Conservation (phyloP, 1,284 basidiomycete genomes). For the Ustilago crameri region DNA sequence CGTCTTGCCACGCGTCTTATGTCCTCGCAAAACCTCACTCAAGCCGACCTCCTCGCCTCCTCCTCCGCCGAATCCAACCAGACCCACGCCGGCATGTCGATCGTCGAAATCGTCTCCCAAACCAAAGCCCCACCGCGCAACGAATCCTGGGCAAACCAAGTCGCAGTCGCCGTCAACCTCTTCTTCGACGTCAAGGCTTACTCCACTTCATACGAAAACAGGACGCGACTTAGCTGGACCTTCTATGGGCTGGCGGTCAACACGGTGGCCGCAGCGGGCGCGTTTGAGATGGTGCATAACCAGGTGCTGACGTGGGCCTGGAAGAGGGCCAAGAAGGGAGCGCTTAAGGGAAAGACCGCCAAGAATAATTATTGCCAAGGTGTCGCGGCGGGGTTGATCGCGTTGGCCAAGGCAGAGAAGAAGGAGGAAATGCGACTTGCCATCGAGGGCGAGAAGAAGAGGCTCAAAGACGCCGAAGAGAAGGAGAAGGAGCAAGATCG, state of each 20-base stretch:
- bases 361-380: constrained; percentile 52
- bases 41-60: constrained; percentile 45
- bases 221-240: constrained; percentile 43
- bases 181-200: constrained; percentile 53
- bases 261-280: constrained; percentile 52
- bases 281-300: constrained; percentile 59
- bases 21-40: constrained; percentile 50
- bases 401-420: constrained; percentile 48
- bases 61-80: constrained; percentile 27
- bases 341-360: constrained; percentile 33
- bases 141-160: constrained; percentile 48
- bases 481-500: constrained; percentile 19
- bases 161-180: constrained; percentile 45
- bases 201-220: constrained; percentile 31
- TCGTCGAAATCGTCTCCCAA: constrained; percentile 49
- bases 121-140: constrained; percentile 29
- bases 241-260: constrained; percentile 56
- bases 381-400: constrained; percentile 36
- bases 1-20: constrained; percentile 46
- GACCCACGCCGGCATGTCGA: constrained; percentile 36
- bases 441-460: constrained; percentile 47
- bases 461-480: constrained; percentile 23
- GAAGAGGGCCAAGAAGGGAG: constrained; percentile 18
- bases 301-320: constrained; percentile 48
- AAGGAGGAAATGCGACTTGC: constrained; percentile 48